Evolutionary conservation across 768 basidiomycete species (phyloP).

Genomic region (Sarcodon sp.): DNA sequence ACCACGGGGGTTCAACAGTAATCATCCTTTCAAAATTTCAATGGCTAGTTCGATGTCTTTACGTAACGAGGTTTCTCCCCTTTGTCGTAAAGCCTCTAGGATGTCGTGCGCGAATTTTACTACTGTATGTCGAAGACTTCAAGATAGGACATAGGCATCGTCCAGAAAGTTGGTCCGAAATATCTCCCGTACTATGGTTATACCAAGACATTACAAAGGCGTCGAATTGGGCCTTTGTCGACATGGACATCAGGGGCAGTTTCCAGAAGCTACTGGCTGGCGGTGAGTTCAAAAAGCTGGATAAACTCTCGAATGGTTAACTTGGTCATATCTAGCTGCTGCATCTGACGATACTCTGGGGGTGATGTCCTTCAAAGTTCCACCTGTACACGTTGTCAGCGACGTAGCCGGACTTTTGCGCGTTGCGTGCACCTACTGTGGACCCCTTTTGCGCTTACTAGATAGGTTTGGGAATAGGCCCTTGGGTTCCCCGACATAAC

Average conservation of each 20-base stretch:
- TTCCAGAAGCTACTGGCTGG: constrained; percentile 24
- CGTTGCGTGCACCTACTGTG: constrained; percentile 21
- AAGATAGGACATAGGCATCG: too few relatives aligned
- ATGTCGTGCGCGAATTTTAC: constrained; percentile 38
- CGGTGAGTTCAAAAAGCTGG: constrained; percentile 26
- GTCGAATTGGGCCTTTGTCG: constrained; percentile 32
- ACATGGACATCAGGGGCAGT: constrained; percentile 23
- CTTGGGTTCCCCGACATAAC: constrained; percentile 42
- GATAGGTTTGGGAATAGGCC: constrained; percentile 32
- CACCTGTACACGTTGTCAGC: constrained; percentile 15
- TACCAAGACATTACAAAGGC: constrained; percentile 34
- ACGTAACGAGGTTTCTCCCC: constrained; percentile 26
- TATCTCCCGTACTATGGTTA: constrained; percentile 17
- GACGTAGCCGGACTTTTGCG: background rate
- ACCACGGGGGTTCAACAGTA: too few relatives aligned
- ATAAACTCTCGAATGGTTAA: constrained; percentile 35
- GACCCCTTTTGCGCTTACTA: constrained; percentile 32
- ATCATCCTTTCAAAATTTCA: too few relatives aligned
- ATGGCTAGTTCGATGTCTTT: constrained; percentile 14
- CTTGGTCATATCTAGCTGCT: constrained; percentile 35
- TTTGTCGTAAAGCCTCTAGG: constrained; percentile 26
- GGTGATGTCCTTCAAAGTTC: constrained; percentile 32
- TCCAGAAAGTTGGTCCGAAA: constrained; percentile 45
- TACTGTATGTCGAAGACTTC: constrained; percentile 35
- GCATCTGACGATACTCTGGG: constrained; percentile 34